These are phyloP conservation scores for Rubus idaeus DNA, from an alignment of 306 rosid species.

Conservation along the genomic window DNA sequence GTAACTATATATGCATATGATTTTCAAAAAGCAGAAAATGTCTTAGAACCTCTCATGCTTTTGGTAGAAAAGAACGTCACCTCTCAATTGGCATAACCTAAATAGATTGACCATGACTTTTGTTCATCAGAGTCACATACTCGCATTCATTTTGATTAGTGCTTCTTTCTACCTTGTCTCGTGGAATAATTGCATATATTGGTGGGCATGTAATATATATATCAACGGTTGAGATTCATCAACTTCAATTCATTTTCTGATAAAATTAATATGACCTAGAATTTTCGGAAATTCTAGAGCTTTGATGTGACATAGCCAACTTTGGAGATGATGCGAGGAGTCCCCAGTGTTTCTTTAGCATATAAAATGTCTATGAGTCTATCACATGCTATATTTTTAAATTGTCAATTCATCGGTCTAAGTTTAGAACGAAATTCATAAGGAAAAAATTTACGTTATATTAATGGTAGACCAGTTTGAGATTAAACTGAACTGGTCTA, in stretches of 20 bases:
- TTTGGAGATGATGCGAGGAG: background rate
- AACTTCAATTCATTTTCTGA: background rate
- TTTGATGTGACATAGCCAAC: background rate
- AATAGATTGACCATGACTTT: background rate
- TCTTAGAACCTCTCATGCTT: constrained; percentile 3
- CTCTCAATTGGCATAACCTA: background rate
- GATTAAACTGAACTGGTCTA: no score
- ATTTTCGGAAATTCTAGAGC: background rate
- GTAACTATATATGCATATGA: background rate
- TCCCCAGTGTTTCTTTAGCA: background rate
- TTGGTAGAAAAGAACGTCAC: background rate
- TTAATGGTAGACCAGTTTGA: no score
- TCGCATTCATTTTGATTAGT: background rate
- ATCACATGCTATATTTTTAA: no score
- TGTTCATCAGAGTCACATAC: background rate
- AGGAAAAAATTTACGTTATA: no score
- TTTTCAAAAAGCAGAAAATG: constrained; percentile 2
- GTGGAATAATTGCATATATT: background rate
- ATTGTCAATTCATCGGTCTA: no score
- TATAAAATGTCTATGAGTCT: no score
- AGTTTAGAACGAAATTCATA: no score
- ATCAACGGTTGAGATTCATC: background rate
- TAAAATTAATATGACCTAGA: background rate
- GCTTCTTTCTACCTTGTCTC: background rate
- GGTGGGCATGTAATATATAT: no score